Evolutionary conservation across 1,284 basidiomycete species (phyloP), one percentile per base, ranked within the genome.

Genomic region (Cutaneotrichosporon cyanovorans): DNA sequence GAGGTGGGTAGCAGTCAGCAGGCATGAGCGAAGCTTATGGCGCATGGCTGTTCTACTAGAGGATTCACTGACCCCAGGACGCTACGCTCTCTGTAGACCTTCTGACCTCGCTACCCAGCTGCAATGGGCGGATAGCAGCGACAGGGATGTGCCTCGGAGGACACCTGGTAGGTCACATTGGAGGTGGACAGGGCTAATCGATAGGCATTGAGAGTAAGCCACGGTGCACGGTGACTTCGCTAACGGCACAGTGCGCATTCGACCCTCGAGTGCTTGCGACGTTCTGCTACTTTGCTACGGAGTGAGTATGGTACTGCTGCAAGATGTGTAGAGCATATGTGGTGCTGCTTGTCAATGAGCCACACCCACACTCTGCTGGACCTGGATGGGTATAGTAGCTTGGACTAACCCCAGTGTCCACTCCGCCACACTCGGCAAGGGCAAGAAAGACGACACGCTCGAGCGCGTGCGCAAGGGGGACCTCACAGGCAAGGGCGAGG

Each of bases 271-370:
- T 93, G n/a, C 75, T 87, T 6, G 76, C 88, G 1, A 78, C 85
- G 0, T 85, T 92, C 44, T 92, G 90, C 72, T 95, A 87, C 75
- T 95, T 95, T 66, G 87, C 85, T 7, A 95, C 91, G 5, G 89
- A 90, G 67, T 71, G 39, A 46, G 10, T 32, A n/a, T n/a, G n/a
- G n/a, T n/a, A n/a, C n/a, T n/a, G n/a, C n/a, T n/a, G n/a, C n/a
- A n/a, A n/a, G n/a, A n/a, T n/a, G n/a, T n/a, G n/a, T n/a, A n/a
- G n/a, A n/a, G n/a, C n/a, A n/a, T n/a, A n/a, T n/a, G n/a, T n/a
- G n/a, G n/a, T n/a, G n/a, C n/a, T n/a, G n/a, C n/a, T n/a, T n/a
- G n/a, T n/a, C n/a, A n/a, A n/a, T n/a, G n/a, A n/a, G n/a, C n/a
- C n/a, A n/a, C n/a, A n/a, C n/a, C n/a, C n/a, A n/a, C n/a, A n/a